Conservation (phyloP, 352 stramenopile species). For the Phytophthora fragariae region DNA sequence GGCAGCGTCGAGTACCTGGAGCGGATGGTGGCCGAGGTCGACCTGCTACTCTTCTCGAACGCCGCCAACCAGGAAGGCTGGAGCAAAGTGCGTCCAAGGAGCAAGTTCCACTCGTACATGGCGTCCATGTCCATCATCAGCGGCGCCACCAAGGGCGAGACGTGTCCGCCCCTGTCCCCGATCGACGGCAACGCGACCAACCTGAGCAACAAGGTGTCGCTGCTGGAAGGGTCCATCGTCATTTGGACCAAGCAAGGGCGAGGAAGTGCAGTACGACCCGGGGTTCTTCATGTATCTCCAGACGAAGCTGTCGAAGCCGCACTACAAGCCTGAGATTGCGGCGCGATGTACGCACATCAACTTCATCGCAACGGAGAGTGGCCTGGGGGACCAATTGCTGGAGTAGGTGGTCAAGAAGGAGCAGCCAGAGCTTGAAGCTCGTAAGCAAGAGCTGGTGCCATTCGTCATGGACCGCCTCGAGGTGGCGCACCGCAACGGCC, state of each 20-base stretch:
- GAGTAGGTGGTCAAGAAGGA: slow-evolving; percentile 97
- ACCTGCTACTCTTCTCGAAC: slow-evolving; percentile 96
- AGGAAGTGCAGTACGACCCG: slow-evolving; percentile 97
- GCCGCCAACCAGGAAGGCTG: slow-evolving; percentile 95
- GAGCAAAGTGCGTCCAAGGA: slow-evolving; percentile 97
- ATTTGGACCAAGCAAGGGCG: slow-evolving; percentile 98
- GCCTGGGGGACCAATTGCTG: slow-evolving; percentile 96
- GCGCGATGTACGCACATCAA: slow-evolving; percentile 98
- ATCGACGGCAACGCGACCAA: slow-evolving; percentile 86
- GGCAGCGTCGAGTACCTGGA: slow-evolving; percentile 96
- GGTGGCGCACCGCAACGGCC: slow-evolving; percentile 94
- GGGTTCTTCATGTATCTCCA: slow-evolving; percentile 97
- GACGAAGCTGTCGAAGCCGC: slow-evolving; percentile 97
- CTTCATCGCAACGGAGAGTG: slow-evolving; percentile 97
- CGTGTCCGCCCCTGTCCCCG: slow-evolving; percentile 94
- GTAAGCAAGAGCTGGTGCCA: slow-evolving; percentile 93
- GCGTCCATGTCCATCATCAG: slow-evolving; percentile 97
- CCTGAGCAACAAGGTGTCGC: slow-evolving; percentile 93
- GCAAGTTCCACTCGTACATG: slow-evolving; percentile 98
- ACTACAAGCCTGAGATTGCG: slow-evolving; percentile 98
- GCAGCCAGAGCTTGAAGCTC: slow-evolving; percentile 94
- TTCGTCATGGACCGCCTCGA: slow-evolving; percentile 96
- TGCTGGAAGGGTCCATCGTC: slow-evolving; percentile 97
- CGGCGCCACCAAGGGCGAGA: slow-evolving; percentile 97
- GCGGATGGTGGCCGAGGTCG: slow-evolving; percentile 94